Evolutionary conservation across 257 asterid genomes (phyloP), one percentile per base, ranked within the genome.

Genomic region (Nicotiana paniculata): DNA sequence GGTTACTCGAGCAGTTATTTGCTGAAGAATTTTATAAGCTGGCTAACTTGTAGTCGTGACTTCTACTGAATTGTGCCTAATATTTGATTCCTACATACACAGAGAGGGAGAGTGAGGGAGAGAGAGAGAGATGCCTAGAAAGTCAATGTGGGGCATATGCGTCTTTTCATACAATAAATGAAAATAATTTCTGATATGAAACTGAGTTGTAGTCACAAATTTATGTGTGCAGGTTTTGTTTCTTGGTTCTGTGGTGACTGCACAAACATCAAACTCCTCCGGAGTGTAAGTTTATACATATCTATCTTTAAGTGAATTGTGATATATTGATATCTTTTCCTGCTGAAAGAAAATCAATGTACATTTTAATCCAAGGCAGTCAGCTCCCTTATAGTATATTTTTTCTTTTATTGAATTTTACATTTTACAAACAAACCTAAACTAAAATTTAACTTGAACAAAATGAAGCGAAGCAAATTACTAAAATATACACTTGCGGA

Each of bases 241-340:
- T 32, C 53, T 69, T 81, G 79, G 83, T 81, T 81, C 10, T 28
- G n/a, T 18, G 18, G 83, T 66, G 54, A 72, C 83, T 51, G 83
- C 68, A 66, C 83, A 81, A 57, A 72, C 37, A 28, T 59, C 63
- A 28, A 51, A 51, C 28, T 75, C 80, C 26, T 51, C 83, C 13
- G 55, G n/a, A 54, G 39, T 69, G 83, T 81, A 66, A 81, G 83
- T 66, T 51, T 59, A 26, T 75, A 39, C 28, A 75, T 75, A 7
- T 75, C 79, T 51, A 75, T 75, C 43, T 75, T 48, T 64, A 10
- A 72, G 15, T 46, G 79, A 72, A 6, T 46, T 21, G 15, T 72
- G 2, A 9, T 69, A 9, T 69, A n/a, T 54, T 21, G 33, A n/a
- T 70, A 39, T 21, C 0, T 39, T 65, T 3, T 10, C 4, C 35